Evolutionary conservation across 2,329 filamentous ascomycete genomes (phyloP), one percentile per base, ranked within the genome.

Genomic region (Aphanocladium album): DNA sequence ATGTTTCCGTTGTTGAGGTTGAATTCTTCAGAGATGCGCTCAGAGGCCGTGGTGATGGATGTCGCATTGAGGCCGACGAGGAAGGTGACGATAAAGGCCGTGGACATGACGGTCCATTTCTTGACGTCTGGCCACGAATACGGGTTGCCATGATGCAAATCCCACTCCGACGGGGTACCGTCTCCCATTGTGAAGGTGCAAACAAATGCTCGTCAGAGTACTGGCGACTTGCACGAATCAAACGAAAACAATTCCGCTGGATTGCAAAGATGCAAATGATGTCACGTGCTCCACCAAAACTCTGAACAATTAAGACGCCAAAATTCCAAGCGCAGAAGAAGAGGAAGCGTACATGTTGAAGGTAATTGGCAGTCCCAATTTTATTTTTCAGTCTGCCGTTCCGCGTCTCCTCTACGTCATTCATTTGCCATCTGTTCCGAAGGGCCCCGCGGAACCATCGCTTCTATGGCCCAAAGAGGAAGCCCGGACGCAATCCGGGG

Each of bases 51-150:
- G 17, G 62, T 63, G 33, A 63, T 62, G 55, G 62, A 54, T 1
- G 62, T 63, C 2, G 62, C 55, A 37, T 63, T 63, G 47, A 63
- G 62, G n/a, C 62, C 62, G 45, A 63, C 51, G 11, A 63, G 14
- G 8, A 63, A 60, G 5, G 62, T 63, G 3, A 60, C 60, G 23
- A 53, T 14, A 16, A 16, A 51, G 23, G 62, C 59, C 6, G 51
- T 61, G 0, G 30, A 27, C 55, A 63, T 62, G 59, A 56, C 60
- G 33, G 49, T 41, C 62, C 62, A 63, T 55, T 63, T 63, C 55
- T 53, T 51, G 35, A 49, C 23, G 7, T 7, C 9, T 7, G 54
- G 33, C 62, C 62, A 63, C n/a, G 55, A 33, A 51, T 58, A 52
- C 17, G 62, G 62, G 35, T 63, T 63, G 23, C 21, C 47, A 17